Evolutionary conservation across 768 basidiomycete genomes (phyloP), one percentile per base, ranked within the genome.

Genomic region (Mycena pura): DNA sequence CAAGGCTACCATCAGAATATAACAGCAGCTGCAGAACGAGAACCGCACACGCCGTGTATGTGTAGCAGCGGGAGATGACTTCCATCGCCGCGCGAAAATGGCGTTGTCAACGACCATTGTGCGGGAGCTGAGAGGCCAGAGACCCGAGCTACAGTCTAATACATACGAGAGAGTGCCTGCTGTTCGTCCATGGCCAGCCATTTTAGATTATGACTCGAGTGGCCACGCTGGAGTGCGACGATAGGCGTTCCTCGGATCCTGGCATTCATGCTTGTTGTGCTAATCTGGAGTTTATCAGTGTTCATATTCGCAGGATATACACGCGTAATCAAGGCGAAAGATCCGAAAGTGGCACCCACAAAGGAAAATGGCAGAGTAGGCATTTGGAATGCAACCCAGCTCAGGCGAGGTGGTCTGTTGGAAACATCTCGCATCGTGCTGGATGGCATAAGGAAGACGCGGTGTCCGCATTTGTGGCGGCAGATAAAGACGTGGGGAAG

Each of bases 271-370:
- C 48, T 43, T 31, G n/a, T n/a, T n/a, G 25, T 17, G 47, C 49
- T 52, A 59, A 51, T 59, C 57, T 36, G 49, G 41, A 13, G 57
- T 44, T 50, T 2, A 58, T 44, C 57, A 57, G 40, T 43, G 27
- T 21, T 24, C 38, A 46, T 57, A 57, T 47, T 40, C 28, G 29
- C 14, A 34, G 8, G 56, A 58, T 50, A 51, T 59, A 45, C 57
- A 50, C 29, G 57, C 57, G 38, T 22, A 48, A 38, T 39, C 19
- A 27, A 40, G 14, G 28, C 40, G 21, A 27, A 31, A 48, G 49
- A 27, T 36, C 15, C 34, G 32, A 24, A 28, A 51, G n/a, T 52
- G 24, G 50, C 39, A 52, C 17, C n/a, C 31, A 36, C 38, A 41
- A 50, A 52, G 15, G 50, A 52, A 52, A 19, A 39, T n/a, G 28